A percentile compares a stretch with the other conserved stretches of the same genome.
phyloP scores from a whole-genome alignment of 805 yeast species.

The Tetrapisispora arboricola region DNA sequence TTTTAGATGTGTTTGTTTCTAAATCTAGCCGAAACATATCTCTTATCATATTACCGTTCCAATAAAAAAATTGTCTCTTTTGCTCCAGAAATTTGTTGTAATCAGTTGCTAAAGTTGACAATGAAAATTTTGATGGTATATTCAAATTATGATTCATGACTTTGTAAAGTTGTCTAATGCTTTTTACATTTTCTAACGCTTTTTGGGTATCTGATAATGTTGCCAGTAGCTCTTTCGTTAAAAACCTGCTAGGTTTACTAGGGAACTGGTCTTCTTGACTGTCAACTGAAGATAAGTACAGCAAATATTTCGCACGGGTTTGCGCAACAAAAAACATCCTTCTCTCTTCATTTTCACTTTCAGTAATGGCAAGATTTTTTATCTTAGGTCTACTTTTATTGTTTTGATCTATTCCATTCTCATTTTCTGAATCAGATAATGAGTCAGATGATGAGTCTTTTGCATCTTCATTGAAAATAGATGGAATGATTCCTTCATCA shows the following conservation, averaged over 20 bases:
- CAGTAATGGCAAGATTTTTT: constrained; percentile 6
- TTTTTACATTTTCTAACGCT: constrained; percentile 14
- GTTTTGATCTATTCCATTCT: constrained; percentile 4
- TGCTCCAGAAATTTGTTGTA: constrained; percentile 20
- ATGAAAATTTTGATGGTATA: constrained; percentile 10
- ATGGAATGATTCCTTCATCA: constrained; percentile 57
- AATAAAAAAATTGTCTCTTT: constrained; percentile 22
- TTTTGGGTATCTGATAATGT: constrained; percentile 23
- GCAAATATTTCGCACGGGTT: constrained; percentile 63
- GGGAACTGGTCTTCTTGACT: constrained; percentile 14
- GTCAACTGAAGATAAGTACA: constrained; percentile 34
- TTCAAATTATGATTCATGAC: constrained; percentile 7
- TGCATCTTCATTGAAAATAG: constrained; percentile 30
- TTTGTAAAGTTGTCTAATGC: constrained; percentile 16
- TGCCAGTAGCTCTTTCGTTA: constrained; percentile 18
- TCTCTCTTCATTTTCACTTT: constrained; percentile 59
- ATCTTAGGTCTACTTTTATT: constrained; percentile 6
- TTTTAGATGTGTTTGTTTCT: constrained; percentile 8
- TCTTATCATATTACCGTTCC: constrained; percentile 20
- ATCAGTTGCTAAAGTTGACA: constrained; percentile 19
- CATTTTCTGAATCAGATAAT: constrained; percentile 8
- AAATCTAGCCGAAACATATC: constrained; percentile 15
- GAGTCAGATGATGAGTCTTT: constrained; percentile 7
- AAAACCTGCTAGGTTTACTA: constrained; percentile 25
- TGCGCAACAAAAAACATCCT: constrained; percentile 81